Conservation (phyloP, 1,284 basidiomycete genomes). For the Boletus sp. region DNA sequence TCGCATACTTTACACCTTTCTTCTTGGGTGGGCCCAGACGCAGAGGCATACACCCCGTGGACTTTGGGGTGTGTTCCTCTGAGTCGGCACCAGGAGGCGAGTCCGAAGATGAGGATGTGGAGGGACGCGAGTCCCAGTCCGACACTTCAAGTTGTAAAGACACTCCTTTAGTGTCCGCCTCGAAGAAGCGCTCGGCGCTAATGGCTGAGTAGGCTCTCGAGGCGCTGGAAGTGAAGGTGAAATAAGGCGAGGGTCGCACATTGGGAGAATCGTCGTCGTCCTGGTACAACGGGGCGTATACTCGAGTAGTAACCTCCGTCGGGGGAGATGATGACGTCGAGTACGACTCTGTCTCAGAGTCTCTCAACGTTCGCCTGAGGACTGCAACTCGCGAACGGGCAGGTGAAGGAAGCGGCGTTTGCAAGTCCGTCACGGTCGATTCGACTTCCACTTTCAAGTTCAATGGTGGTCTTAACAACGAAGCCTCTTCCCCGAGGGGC, state of each 20-base stretch:
- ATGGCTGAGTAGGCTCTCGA: conserved; percentile 21
- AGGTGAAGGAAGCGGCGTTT: conserved; percentile 4
- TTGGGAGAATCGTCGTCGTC: conserved; percentile 20
- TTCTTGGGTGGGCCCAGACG: conserved; percentile 14
- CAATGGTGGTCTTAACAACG: conserved; percentile 23
- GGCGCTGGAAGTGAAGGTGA: conserved; percentile 20
- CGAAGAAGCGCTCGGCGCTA: neutral
- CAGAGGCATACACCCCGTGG: conserved; percentile 13
- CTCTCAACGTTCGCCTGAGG: conserved; percentile 17
- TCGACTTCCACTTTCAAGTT: conserved; percentile 1
- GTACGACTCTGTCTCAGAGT: conserved; percentile 13
- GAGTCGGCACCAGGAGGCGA: conserved; percentile 12
- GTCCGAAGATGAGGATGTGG: conserved; percentile 8
- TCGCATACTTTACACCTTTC: conserved; percentile 29
- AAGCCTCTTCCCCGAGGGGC: conserved; percentile 16
- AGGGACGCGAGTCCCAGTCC: conserved; percentile 9
- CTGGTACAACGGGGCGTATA: conserved; percentile 23
- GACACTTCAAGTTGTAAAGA: conserved; percentile 11
- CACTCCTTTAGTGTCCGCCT: neutral
- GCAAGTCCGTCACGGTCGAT: neutral
- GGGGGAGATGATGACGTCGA: conserved; percentile 31
- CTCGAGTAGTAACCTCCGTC: conserved; percentile 28
- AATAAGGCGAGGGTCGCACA: conserved; percentile 17
- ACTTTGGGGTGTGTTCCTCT: conserved; percentile 15
- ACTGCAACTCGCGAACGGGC: conserved; percentile 8